Conservation (phyloP, 208 protist species). For the Trypanosoma theileri region DNA sequence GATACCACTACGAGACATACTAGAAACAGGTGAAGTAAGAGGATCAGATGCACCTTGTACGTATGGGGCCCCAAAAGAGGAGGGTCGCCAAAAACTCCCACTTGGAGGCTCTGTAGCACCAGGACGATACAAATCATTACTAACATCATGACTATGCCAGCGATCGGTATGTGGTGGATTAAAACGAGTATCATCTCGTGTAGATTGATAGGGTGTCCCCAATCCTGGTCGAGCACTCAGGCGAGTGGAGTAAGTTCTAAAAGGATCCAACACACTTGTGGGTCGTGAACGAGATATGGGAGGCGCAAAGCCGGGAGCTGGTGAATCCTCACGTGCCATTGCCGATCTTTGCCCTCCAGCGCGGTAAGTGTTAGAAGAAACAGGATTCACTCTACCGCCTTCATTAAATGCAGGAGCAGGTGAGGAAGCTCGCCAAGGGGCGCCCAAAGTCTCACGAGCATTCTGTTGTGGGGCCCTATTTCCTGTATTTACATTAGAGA, state of each 20-base stretch:
- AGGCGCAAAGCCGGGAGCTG: neutral
- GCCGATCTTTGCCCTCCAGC: neutral
- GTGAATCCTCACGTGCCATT: conserved; percentile 17
- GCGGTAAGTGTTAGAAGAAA: neutral
- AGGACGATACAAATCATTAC: neutral
- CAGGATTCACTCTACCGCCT: neutral
- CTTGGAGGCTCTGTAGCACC: neutral
- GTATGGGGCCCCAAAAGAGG: conserved; percentile 1
- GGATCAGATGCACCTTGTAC: neutral
- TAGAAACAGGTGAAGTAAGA: conserved; percentile 21
- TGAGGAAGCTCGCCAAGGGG: conserved; percentile 10
- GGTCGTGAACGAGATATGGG: neutral
- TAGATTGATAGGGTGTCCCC: neutral
- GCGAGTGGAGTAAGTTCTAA: conserved; percentile 14
- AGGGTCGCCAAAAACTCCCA: conserved; percentile 18
- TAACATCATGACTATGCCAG: conserved; percentile 24
- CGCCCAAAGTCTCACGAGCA: neutral
- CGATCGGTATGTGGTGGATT: conserved; percentile 18
- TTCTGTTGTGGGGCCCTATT: neutral
- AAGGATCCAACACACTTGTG: conserved; percentile 22
- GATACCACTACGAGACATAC: conserved; percentile 22
- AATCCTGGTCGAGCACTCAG: conserved; percentile 5
- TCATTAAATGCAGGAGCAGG: neutral
- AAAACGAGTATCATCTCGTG: neutral
- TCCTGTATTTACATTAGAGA: no score